Evolutionary conservation across 139 green algal species (phyloP), one percentile per base, ranked within the genome.

Genomic region (Tetratostichococcus sp.): DNA sequence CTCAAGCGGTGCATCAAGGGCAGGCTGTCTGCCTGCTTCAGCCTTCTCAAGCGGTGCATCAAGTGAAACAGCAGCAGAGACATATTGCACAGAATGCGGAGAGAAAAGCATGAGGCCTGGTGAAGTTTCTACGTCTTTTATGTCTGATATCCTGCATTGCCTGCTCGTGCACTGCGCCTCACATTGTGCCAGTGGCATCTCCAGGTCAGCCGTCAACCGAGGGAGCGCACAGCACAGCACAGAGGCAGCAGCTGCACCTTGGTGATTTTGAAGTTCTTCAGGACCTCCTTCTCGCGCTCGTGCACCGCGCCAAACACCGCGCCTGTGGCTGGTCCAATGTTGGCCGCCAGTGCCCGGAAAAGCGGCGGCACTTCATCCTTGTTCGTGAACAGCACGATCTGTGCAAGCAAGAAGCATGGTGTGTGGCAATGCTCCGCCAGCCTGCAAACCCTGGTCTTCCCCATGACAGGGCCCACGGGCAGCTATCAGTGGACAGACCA

Each of bases 331-430:
- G 39, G 19, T 19, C 74, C 57, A 28, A 78, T 43, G 67, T 71
- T 78, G 43, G 66, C 74, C 28, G 74, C 67, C 2, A 78, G 74
- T 16, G 74, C 74, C 1, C 42, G 30, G 67, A 78, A 78, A 23
- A 78, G 8, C 23, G 42, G 65, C 0, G 74, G 74, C 28, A 35
- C 72, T 0, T 59, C 67, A 1, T 67, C 31, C 30, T 78, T 78
- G 65, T 66, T 71, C 21, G 74, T 78, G 30, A 73, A 73, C 30
- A 78, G 42, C 21, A 78, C 22, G 11, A 78, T 5, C 67, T 78
- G 65, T 26, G 11, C 39, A n/a, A 68, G 28, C n/a, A 30, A 17
- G 62, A 16, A 17, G 62, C 11, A 6, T 30, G n/a, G 28, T 30
- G 11, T 5, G 26, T 31, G 14, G n/a, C 26, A 68, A 17, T 34